These are phyloP conservation scores for Phytophthora europaea DNA, from an alignment of 352 stramenopile genomes.

Conservation along the genomic window DNA sequence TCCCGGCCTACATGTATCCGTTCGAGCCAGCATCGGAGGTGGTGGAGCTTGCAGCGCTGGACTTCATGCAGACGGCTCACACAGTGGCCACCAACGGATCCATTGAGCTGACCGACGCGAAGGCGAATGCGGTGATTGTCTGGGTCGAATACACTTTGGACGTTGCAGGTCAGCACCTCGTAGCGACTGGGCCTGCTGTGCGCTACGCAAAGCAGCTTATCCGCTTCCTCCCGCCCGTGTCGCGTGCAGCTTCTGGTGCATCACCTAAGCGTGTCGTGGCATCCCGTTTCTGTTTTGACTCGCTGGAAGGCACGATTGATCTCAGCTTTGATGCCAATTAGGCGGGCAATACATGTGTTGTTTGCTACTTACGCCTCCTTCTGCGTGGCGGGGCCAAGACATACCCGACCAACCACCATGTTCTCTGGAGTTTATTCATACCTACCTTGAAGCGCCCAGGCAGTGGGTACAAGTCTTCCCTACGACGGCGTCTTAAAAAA, in stretches of 20 bases:
- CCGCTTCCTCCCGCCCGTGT: conserved; percentile 59
- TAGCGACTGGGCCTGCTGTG: conserved; percentile 64
- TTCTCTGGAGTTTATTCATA: no score
- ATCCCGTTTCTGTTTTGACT: conserved; percentile 61
- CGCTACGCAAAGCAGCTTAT: conserved; percentile 83
- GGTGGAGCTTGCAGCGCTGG: conserved; percentile 59
- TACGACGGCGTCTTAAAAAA: background rate
- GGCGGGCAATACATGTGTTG: conserved; percentile 12
- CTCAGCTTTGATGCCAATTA: conserved; percentile 55
- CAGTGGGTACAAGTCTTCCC: background rate
- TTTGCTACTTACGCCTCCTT: background rate
- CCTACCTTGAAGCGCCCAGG: background rate
- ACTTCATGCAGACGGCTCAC: conserved; percentile 56
- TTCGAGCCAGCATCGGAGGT: conserved; percentile 50
- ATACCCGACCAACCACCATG: no score
- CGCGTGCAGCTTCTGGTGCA: background rate
- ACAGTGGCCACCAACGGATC: conserved; percentile 29
- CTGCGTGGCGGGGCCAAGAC: background rate
- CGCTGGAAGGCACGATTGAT: conserved; percentile 67
- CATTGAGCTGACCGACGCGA: conserved; percentile 17
- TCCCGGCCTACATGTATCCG: conserved; percentile 86
- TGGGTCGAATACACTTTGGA: conserved; percentile 82
- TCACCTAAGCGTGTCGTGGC: conserved; percentile 28
- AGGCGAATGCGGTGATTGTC: conserved; percentile 73
- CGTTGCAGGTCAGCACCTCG: conserved; percentile 45